Conservation (phyloP, 2,329 filamentous ascomycete species). For the Phaeosphaeriaceae sp. region DNA sequence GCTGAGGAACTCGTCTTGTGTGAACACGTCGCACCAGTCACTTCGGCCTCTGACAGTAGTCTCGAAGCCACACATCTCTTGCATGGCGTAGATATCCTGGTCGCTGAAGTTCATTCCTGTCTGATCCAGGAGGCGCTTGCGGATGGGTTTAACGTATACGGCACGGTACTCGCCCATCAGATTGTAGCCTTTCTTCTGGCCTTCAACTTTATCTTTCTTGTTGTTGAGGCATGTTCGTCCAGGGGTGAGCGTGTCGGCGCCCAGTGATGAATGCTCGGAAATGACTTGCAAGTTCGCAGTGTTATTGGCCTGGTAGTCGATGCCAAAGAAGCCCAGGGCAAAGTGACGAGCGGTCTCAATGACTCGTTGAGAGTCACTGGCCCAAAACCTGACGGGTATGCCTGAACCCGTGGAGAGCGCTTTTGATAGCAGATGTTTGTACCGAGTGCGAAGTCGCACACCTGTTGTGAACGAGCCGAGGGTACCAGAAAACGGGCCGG, state of each 20-base stretch:
- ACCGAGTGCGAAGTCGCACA: slow-evolving; percentile 61
- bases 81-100: slow-evolving; percentile 64
- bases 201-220: slow-evolving; percentile 47
- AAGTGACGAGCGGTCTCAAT: slow-evolving; percentile 65
- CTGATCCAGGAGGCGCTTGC: slow-evolving; percentile 52
- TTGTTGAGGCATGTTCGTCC: slow-evolving; percentile 56
- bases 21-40: slow-evolving; percentile 65
- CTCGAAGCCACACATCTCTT: slow-evolving; percentile 68
- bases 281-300: slow-evolving; percentile 57
- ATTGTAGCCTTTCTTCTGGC: slow-evolving; percentile 59
- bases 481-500: slow-evolving; percentile 64
- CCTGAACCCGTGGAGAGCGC: slow-evolving; percentile 16
- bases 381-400: slow-evolving; percentile 55
- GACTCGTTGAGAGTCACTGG: slow-evolving; percentile 61
- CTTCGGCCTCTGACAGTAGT: slow-evolving; percentile 60
- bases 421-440: slow-evolving; percentile 54
- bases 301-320: slow-evolving; percentile 52
- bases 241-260: slow-evolving; percentile 64
- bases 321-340: slow-evolving; percentile 61
- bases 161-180: slow-evolving; percentile 57
- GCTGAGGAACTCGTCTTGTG: slow-evolving; percentile 58
- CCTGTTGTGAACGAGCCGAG: slow-evolving; percentile 63
- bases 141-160: slow-evolving; percentile 57
- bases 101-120: slow-evolving; percentile 54
- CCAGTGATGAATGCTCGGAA: slow-evolving; percentile 58